phyloP scores from a whole-genome alignment of 257 asterid genomes.

The Solanum arcanum region DNA sequence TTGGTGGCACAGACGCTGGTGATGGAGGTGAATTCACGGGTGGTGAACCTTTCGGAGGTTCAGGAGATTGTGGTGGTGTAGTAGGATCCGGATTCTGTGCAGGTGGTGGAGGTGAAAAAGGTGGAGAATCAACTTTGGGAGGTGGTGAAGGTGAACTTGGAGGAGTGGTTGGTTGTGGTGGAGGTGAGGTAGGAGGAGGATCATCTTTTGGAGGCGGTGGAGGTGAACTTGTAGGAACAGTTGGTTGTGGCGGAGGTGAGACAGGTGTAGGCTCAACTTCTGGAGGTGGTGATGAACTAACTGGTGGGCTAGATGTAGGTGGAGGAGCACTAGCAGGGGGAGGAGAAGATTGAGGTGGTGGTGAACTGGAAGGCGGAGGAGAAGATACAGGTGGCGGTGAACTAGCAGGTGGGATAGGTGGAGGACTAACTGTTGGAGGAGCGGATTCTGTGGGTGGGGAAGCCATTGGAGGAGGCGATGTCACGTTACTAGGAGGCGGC shows the following conservation, averaged over 20 bases:
- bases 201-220: conserved; percentile 11
- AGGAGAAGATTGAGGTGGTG: conserved; percentile 2
- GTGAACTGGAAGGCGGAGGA: conserved; percentile 2
- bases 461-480: conserved; percentile 4
- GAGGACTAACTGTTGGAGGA: neutral
- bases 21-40: conserved; percentile 25
- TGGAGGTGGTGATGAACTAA: neutral
- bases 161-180: conserved; percentile 5
- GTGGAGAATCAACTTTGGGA: conserved; percentile 10
- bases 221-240: conserved; percentile 20
- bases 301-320: conserved; percentile 7
- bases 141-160: conserved; percentile 16
- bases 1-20: conserved; percentile 19
- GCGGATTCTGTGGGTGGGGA: conserved; percentile 14
- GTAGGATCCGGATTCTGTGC: conserved; percentile 19
- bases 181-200: conserved; percentile 12
- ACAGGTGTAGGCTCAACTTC: neutral
- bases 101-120: conserved; percentile 19
- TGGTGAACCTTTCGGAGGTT: conserved; percentile 25
- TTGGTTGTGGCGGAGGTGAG: conserved; percentile 18
- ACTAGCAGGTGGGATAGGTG: neutral
- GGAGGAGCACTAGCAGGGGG: conserved; percentile 5
- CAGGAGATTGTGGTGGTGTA: conserved; percentile 16
- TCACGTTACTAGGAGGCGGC: neutral
- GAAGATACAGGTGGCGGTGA: conserved; percentile 1